These are phyloP conservation scores for Suhomyces vadensis DNA, from an alignment of 805 yeast species.

Conservation along the genomic window DNA sequence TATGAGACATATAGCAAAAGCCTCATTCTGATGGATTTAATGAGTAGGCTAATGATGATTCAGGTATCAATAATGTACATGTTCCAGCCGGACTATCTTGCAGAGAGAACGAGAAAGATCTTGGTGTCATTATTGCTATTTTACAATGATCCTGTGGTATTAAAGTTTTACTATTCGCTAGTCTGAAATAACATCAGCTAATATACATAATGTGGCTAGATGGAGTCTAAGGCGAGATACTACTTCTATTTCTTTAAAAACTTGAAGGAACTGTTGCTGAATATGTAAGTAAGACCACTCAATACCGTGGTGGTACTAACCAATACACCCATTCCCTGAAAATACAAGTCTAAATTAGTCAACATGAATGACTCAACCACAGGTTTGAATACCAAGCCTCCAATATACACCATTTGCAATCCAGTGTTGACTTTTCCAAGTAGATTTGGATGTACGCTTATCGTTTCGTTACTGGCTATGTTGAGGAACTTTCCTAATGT, in stretches of 20 bases:
- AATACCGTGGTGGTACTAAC: slow-evolving; percentile 62
- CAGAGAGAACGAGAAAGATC: background rate
- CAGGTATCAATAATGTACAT: background rate
- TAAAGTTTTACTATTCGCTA: background rate
- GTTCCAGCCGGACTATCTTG: background rate
- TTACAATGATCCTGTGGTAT: background rate
- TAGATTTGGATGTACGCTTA: slow-evolving; percentile 82
- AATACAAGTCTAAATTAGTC: slow-evolving; percentile 16
- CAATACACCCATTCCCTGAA: slow-evolving; percentile 27
- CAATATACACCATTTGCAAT: slow-evolving; percentile 89
- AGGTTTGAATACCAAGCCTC: slow-evolving; percentile 40
- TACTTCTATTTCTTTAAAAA: slow-evolving; percentile 31
- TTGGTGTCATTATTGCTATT: slow-evolving; percentile 1
- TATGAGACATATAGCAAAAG: background rate
- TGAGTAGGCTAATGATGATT: background rate
- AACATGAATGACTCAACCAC: slow-evolving; percentile 27
- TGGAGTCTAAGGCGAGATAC: no score
- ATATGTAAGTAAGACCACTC: slow-evolving; percentile 78
- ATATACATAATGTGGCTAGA: no score
- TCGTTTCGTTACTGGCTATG: slow-evolving; percentile 68
- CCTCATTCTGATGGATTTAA: background rate
- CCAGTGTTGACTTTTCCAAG: slow-evolving; percentile 89
- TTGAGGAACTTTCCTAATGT: slow-evolving; percentile 76
- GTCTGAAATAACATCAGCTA: no score
- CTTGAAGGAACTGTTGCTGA: slow-evolving; percentile 69